Evolutionary conservation across 108 stramenopile species (phyloP).

Genomic region (Cylindrotheca closterium): DNA sequence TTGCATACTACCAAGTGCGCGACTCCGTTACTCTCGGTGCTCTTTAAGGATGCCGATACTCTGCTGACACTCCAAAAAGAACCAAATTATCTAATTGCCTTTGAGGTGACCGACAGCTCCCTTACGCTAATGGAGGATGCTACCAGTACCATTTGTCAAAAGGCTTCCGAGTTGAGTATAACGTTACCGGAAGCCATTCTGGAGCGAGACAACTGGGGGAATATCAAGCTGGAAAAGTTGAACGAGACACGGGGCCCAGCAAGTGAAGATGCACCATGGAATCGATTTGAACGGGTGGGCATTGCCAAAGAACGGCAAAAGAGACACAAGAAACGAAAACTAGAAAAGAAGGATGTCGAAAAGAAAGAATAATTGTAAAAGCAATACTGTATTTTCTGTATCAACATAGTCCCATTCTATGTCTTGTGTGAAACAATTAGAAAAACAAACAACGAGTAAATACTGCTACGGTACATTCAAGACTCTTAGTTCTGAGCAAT

Average conservation of each 20-base stretch:
- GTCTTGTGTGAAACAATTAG: background rate
- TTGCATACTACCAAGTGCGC: slow-evolving; percentile 39
- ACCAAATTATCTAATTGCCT: slow-evolving; percentile 48
- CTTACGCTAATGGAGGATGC: background rate
- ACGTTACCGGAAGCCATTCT: slow-evolving; percentile 57
- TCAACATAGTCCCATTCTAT: background rate
- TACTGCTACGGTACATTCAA: too few relatives aligned
- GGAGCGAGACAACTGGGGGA: slow-evolving; percentile 47
- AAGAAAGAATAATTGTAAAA: slow-evolving; percentile 6
- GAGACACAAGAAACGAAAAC: slow-evolving; percentile 31
- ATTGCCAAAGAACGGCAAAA: slow-evolving; percentile 38
- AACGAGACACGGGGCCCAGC: slow-evolving; percentile 46
- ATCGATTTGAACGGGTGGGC: slow-evolving; percentile 37
- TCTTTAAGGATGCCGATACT: slow-evolving; percentile 23
- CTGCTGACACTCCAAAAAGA: slow-evolving; percentile 50
- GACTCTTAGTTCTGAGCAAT: too few relatives aligned
- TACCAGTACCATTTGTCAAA: slow-evolving; percentile 5
- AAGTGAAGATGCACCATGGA: slow-evolving; percentile 37
- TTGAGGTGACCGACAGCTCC: slow-evolving; percentile 6
- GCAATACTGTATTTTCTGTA: slow-evolving; percentile 1
- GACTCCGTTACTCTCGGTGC: slow-evolving; percentile 42
- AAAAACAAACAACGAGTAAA: background rate
- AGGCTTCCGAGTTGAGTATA: slow-evolving; percentile 20
- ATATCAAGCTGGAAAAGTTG: slow-evolving; percentile 36
- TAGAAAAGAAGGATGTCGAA: background rate